A percentile compares a stretch with the other conserved stretches of the same genome.
Conservation (phyloP, 1,139 yeast genomes). For the Hyphopichia burtonii region DNA sequence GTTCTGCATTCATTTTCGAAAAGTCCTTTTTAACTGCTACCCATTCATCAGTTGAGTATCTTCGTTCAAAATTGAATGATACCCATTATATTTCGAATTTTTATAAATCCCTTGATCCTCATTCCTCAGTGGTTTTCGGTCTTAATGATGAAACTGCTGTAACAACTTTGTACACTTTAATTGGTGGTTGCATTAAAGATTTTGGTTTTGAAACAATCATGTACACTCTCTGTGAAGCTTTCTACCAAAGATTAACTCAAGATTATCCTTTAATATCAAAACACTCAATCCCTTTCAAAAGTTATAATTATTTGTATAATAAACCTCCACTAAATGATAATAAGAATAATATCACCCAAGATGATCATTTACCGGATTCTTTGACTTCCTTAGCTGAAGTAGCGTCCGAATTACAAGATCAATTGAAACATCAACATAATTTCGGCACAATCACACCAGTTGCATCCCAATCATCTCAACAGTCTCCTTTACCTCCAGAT, state of each 20-base stretch:
- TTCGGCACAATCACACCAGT: not conserved
- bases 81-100: conserved; percentile 46
- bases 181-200: conserved; percentile 75
- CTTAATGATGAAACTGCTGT: conserved; percentile 49
- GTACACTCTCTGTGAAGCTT: conserved; percentile 62
- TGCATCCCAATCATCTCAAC: conserved; percentile 1
- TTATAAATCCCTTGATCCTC: conserved; percentile 49
- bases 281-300: conserved; percentile 32
- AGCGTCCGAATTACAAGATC: conserved; percentile 33
- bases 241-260: conserved; percentile 58
- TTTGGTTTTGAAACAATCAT: conserved; percentile 73
- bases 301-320: conserved; percentile 10
- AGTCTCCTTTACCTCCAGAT: not conserved
- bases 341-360: not conserved
- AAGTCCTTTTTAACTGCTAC: conserved; percentile 34
- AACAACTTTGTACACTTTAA: conserved; percentile 51
- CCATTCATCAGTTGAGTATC: conserved; percentile 51
- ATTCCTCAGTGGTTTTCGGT: conserved; percentile 27
- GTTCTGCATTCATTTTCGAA: conserved; percentile 62
- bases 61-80: conserved; percentile 50
- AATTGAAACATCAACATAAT: not conserved
- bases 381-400: conserved; percentile 40
- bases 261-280: conserved; percentile 64
- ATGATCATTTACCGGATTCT: conserved; percentile 11
- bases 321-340: not conserved